Base-by-base conservation (phyloP, 1,284 basidiomycete species). In the Apiotrichum akiyoshidainum region DNA sequence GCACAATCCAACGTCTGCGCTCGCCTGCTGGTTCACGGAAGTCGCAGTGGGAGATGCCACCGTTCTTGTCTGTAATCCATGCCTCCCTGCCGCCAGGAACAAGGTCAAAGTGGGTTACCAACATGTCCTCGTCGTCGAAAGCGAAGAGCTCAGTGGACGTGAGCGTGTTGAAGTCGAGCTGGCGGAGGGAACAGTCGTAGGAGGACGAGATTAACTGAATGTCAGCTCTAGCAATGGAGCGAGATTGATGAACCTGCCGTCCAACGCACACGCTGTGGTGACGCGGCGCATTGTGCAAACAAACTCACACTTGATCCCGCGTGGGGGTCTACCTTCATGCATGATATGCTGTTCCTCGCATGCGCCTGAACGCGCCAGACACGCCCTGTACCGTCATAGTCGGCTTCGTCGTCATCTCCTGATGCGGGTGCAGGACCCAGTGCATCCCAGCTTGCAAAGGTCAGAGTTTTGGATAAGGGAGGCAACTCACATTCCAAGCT, bases 91-190 rank as follows among this genome's bases (percentile, higher is more conserved):
- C 80, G 7, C 64, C 66, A 1, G 74, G 74, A 10, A 71, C 66
- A 19, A 81, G 66, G 60, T 82, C 81, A 56, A 82, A 80, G 40
- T 78, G 76, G 13, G 75, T 78, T 60, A 80, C 73, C 10, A 81
- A 63, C 49, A 71, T 70, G 64, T 80, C 77, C 9, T 73, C 74
- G 61, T 80, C 74, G 10, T 68, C 62, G 26, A 77, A 71, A 19
- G 78, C 72, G 55, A 80, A 76, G 21, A 80, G 57, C 57, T 81
- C 79, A 12, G 69, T 68, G 7, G 78, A 79, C 17, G 61, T 63
- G 21, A 73, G 69, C 3, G 70, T 71, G n/a, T 69, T 61, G 48
- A 82, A 78, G 59, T 79, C 72, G 41, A 80, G 65, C 5, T 65
- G 61, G 7, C 81, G 78, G 2, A 82, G 56, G 0, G 80, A 78